Conservation (phyloP, 1,284 basidiomycete genomes). For the Tranzscheliella williamsii region DNA sequence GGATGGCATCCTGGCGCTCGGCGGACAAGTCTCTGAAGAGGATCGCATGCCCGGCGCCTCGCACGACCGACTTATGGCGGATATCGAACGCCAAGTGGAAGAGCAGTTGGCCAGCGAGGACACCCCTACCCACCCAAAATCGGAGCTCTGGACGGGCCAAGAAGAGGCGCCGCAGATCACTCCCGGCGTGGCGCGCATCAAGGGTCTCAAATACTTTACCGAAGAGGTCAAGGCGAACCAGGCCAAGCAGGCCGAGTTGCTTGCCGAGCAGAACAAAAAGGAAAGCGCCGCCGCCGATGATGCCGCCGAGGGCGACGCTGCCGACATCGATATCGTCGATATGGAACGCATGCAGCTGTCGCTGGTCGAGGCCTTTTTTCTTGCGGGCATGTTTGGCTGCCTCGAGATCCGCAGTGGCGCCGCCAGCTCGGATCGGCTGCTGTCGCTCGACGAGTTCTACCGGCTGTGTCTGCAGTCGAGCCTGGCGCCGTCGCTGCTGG, state of each 20-base stretch:
- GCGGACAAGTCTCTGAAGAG: slow-evolving; percentile 60
- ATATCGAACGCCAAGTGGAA: slow-evolving; percentile 42
- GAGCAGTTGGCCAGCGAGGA: slow-evolving; percentile 40
- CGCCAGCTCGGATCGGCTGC: no score
- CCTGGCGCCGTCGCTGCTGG: slow-evolving; percentile 11
- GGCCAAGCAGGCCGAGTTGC: slow-evolving; percentile 19
- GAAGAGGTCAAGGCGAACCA: slow-evolving; percentile 39
- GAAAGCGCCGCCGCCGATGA: not conserved
- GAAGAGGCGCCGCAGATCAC: slow-evolving; percentile 44
- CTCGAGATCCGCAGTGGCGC: slow-evolving; percentile 67
- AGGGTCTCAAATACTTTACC: slow-evolving; percentile 53
- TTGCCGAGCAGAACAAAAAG: not conserved
- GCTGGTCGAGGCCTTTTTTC: slow-evolving; percentile 88
- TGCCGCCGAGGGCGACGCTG: not conserved
- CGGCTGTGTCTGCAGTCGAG: slow-evolving; percentile 26
- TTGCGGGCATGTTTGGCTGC: slow-evolving; percentile 81
- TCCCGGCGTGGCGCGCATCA: slow-evolving; percentile 45
- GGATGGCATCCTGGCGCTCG: slow-evolving; percentile 51
- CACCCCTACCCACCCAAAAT: not conserved
- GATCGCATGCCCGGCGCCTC: slow-evolving; percentile 35
- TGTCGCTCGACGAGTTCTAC: slow-evolving; percentile 34
- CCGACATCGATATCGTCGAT: slow-evolving; percentile 66
- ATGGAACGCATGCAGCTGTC: slow-evolving; percentile 91
- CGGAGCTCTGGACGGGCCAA: slow-evolving; percentile 40
- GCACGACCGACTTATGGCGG: slow-evolving; percentile 40